Evolutionary conservation across 495 filamentous ascomycete species (phyloP).

Genomic region (Jackrogersella minutella): DNA sequence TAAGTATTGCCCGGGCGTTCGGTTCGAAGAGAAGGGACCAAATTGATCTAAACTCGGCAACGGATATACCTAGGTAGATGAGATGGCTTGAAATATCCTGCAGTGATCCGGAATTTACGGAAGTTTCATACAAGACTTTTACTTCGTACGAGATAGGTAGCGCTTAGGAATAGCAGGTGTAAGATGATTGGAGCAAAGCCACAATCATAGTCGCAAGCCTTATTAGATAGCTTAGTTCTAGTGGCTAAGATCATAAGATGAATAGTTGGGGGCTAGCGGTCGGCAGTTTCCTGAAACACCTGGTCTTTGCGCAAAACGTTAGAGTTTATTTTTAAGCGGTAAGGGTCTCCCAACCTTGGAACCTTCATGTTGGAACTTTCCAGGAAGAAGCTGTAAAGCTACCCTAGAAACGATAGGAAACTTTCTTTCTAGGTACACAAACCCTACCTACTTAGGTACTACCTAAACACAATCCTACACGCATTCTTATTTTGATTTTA

Average conservation of each 20-base stretch:
- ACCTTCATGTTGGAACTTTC: too few relatives aligned
- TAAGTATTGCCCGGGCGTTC: too few relatives aligned
- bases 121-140: slow-evolving; percentile 7
- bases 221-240: neutral
- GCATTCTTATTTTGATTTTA: neutral
- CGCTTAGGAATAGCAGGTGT: neutral
- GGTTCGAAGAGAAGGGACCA: too few relatives aligned
- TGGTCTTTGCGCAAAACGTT: slow-evolving; percentile 29
- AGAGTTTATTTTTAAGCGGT: slow-evolving; percentile 24
- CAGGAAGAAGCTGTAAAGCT: too few relatives aligned
- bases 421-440: slow-evolving; percentile 11
- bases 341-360: too few relatives aligned
- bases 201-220: slow-evolving; percentile 14
- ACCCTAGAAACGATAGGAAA: neutral
- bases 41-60: too few relatives aligned
- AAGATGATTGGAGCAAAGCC: slow-evolving; percentile 22
- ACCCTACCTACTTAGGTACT: neutral
- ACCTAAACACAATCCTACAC: neutral
- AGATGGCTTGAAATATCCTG: too few relatives aligned
- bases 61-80: too few relatives aligned
- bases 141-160: neutral
- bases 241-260: slow-evolving; percentile 13
- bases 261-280: slow-evolving; percentile 16
- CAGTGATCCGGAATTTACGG: slow-evolving; percentile 11
- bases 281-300: slow-evolving; percentile 39